These are phyloP conservation scores for Lipomyces sp. DNA, from an alignment of 805 yeast species.

Conservation along the genomic window DNA sequence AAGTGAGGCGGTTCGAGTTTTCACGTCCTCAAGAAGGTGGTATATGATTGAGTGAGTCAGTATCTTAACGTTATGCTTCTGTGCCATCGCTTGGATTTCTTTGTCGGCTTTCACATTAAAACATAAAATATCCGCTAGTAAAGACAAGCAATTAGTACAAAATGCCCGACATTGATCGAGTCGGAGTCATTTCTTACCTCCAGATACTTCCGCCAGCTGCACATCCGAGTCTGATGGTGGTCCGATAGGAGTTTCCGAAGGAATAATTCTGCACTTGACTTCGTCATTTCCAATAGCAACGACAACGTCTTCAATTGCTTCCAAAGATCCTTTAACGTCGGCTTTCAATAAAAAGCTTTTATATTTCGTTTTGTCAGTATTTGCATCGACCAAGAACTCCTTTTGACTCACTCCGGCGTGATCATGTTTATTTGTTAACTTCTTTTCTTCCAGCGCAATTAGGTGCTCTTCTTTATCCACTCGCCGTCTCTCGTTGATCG, in stretches of 20 bases:
- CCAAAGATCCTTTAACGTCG: conserved; percentile 92
- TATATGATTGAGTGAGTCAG: conserved; percentile 77
- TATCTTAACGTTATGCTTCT: conserved; percentile 53
- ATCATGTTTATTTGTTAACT: conserved; percentile 24
- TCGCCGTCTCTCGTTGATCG: conserved; percentile 64
- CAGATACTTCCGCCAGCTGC: conserved; percentile 63
- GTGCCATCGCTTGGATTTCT: conserved; percentile 58
- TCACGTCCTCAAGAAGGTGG: conserved; percentile 80
- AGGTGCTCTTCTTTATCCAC: conserved; percentile 44
- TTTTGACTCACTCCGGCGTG: not conserved
- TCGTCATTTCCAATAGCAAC: conserved; percentile 82
- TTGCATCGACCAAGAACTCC: conserved; percentile 34
- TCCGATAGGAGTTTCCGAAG: conserved; percentile 87
- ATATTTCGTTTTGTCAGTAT: conserved; percentile 35
- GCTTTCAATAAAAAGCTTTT: conserved; percentile 74
- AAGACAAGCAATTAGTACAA: conserved; percentile 48
- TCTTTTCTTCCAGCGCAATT: conserved; percentile 51
- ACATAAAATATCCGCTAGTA: conserved; percentile 62
- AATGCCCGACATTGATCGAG: conserved; percentile 51
- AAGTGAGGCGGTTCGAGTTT: conserved; percentile 55
- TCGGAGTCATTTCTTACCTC: conserved; percentile 23
- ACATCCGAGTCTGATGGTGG: conserved; percentile 64
- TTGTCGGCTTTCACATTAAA: conserved; percentile 73
- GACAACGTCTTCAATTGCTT: conserved; percentile 83
- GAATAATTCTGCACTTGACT: conserved; percentile 65